Base-by-base conservation (phyloP, 2,329 filamentous ascomycete genomes). In the Didymella arachidicola region DNA sequence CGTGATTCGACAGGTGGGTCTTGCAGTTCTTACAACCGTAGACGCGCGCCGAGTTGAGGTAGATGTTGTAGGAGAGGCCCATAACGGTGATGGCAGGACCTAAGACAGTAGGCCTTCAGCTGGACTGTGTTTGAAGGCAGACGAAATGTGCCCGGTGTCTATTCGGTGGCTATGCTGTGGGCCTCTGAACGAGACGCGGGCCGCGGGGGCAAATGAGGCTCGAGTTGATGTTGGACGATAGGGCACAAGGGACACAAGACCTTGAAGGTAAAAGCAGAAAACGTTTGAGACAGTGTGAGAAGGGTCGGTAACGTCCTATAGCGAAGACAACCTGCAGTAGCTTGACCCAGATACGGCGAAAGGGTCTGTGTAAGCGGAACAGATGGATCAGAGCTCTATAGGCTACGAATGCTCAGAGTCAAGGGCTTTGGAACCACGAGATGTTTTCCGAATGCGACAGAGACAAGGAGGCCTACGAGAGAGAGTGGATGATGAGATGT, bases 11-110 rank as follows among this genome's bases (percentile, higher is more conserved):
- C 18, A 99, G 87, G 75, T 99, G 95, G 7, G 95, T 92, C 79
- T 97, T 97, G 87, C 95, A 99, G 72, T 86, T 86, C 82, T 94
- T 94, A 86, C 77, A 97, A 66, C 92, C 93, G 78, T 95, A 96
- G 75, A 97, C 94, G 79, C 91, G 91, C 79, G 84, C 86, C 74
- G 90, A 90, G 78, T 88, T 91, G 65, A 97, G 88, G 78, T 97
- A 97, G 61, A 91, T 88, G 80, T 97, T 97, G 83, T 97, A 97
- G 60, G 89, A 83, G 69, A 97, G 88, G 67, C 93, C 93, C 93
- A 97, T 97, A 46, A 38, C 41, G 36, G 22, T 19, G 39, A 16
- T 38, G 16, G 25, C 38, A 16, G 22, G 22, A 12, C n/a, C 16
- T 18, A 36, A 25, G 22, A 43, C 22, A 22, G 14, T 14, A 34